Evolutionary conservation across 805 yeast genomes (phyloP).

Genomic region (Diddensiella transvaalensis): DNA sequence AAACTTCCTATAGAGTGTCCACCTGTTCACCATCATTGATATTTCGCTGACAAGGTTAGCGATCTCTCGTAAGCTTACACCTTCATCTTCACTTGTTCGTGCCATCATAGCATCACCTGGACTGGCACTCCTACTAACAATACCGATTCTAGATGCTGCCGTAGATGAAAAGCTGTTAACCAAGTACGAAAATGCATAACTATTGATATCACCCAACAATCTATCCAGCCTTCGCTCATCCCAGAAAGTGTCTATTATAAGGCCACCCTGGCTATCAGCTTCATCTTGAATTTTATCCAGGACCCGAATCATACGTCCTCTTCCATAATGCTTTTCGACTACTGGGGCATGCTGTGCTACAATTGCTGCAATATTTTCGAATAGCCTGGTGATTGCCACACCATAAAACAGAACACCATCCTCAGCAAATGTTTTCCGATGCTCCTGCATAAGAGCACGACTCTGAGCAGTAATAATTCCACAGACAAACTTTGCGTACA

Average conservation of each 20-base stretch:
- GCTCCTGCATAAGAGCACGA: conserved; percentile 50
- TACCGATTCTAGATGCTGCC: conserved; percentile 16
- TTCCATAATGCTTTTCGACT: conserved; percentile 71
- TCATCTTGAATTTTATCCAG: conserved; percentile 76
- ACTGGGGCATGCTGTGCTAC: conserved; percentile 82
- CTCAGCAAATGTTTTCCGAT: conserved; percentile 1
- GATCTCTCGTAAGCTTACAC: conserved; percentile 53
- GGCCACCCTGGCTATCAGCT: conserved; percentile 87
- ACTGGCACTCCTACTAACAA: conserved; percentile 7
- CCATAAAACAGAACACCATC: conserved; percentile 35
- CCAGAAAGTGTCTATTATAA: conserved; percentile 80
- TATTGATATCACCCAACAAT: conserved; percentile 50
- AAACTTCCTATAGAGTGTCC: conserved; percentile 63
- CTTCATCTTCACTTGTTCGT: conserved; percentile 29
- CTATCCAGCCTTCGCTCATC: conserved; percentile 64
- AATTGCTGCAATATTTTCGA: conserved; percentile 81
- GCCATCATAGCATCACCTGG: not conserved
- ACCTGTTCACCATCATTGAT: conserved; percentile 73
- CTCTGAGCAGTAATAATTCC: conserved; percentile 77
- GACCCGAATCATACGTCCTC: conserved; percentile 53
- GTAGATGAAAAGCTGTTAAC: conserved; percentile 33
- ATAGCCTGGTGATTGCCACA: conserved; percentile 44
- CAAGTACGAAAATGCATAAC: conserved; percentile 51
- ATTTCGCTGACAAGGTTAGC: conserved; percentile 69
- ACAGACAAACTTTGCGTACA: conserved; percentile 84